A percentile compares a stretch with the other conserved stretches of the same genome.
Evolutionary conservation across 23 red algal genomes (phyloP).

Genomic region (Pyropia haitanensis): DNA sequence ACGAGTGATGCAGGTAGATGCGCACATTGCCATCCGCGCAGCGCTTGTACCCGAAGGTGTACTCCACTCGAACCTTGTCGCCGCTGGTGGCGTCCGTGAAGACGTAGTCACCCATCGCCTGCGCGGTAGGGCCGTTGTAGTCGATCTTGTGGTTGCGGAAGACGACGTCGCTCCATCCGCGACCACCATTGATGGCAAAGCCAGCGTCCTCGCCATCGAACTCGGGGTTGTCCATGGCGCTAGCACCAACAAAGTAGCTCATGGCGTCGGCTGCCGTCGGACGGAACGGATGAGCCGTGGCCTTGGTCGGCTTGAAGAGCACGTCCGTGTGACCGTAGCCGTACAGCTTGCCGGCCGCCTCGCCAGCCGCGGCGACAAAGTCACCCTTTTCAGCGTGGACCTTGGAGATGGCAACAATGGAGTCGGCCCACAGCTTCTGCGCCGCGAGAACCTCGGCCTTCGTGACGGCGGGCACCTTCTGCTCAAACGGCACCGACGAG

Average conservation of each 20-base stretch:
- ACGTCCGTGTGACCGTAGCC: neutral
- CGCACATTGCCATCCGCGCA: neutral
- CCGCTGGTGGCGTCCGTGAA: neutral
- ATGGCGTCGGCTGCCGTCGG: neutral
- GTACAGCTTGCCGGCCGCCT: constrained; percentile 1
- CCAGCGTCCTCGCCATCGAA: neutral
- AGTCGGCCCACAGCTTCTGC: neutral
- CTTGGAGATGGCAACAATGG: constrained; percentile 1
- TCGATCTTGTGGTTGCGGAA: neutral
- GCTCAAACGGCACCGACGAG: neutral
- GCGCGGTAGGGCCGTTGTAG: neutral
- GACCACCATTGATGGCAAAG: constrained; percentile 4
- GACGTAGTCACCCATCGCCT: constrained; percentile 6
- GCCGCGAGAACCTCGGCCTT: constrained; percentile 1
- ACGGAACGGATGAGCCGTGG: neutral
- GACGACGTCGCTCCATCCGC: neutral
- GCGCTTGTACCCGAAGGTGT: neutral
- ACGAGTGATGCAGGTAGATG: neutral
- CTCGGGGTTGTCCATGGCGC: neutral
- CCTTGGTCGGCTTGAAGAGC: constrained; percentile 1
- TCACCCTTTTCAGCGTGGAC: neutral
- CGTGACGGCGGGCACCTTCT: neutral
- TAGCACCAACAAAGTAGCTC: constrained; percentile 3
- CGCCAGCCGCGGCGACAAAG: neutral
- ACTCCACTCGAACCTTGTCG: constrained; percentile 1